Base-by-base conservation (phyloP, 1,139 yeast genomes). In the Lodderomyces pseudojiufengensis region DNA sequence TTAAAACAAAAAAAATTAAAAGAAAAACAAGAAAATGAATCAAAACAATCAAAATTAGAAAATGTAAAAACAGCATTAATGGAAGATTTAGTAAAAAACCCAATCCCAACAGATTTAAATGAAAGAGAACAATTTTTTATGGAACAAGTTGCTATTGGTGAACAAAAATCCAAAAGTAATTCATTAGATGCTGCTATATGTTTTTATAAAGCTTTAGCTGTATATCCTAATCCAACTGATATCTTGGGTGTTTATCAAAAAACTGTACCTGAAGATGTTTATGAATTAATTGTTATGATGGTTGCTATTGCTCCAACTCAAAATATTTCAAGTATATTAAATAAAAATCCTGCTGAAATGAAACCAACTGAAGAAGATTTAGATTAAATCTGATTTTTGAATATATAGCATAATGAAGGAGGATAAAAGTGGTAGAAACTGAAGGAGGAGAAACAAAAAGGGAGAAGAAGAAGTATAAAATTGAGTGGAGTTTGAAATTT, bases 201-300 rank as follows among this genome's bases (percentile, higher is more conserved):
- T 50, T 92, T 88, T 74, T 92, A 92, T 76, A 85, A 88, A 63
- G 97, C 97, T n/a, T 73, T 92, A 56, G 78, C 86, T 25, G 90
- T 88, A 35, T 92, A 90, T 62, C 97, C 98, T 43, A 84, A 84
- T 62, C 98, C 97, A 40, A 83, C 94, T 40, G 96, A 87, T 50
- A 77, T 92, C 50, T 73, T 92, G 58, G 83, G 83, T 32, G 81
- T 92, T 52, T 90, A 86, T 66, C 96, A 90, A 68, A 84, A 84
- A 70, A 78, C 90, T 34, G 78, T 90, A 45, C 90, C 94, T 35
- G 82, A 80, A 55, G 81, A 79, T 32, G 82, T 88, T 39, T 80
- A 87, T 57, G 95, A 87, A 54, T 70, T 81, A 52, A 75, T 90
- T 49, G 84, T 88, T 47, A 77, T 84, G 73, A 82, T 88, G 92